These are phyloP conservation scores for Paratinospora sagittata DNA, from an alignment of 164 flowering plant species.

Conservation along the genomic window DNA sequence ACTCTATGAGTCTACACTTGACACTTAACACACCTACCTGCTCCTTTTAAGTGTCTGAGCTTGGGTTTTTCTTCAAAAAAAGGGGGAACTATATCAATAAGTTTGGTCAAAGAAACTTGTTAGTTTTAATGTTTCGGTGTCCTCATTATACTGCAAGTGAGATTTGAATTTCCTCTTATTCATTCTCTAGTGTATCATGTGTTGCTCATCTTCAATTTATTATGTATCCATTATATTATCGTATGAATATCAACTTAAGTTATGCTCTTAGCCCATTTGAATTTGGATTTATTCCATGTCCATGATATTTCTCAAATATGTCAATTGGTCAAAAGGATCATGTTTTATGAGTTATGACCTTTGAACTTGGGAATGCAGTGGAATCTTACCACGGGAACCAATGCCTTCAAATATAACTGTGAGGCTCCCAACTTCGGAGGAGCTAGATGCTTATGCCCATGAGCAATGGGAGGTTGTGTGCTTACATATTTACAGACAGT, in stretches of 20 bases:
- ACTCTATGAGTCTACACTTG: no score
- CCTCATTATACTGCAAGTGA: no score
- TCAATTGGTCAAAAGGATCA: neutral
- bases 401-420: constrained; percentile 65
- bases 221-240: neutral
- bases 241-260: neutral
- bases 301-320: neutral
- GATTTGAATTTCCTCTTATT: no score
- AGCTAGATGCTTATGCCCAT: constrained; percentile 76
- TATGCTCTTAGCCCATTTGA: neutral
- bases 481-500: constrained; percentile 10
- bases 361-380: constrained; percentile 45
- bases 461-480: constrained; percentile 90
- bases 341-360: constrained; percentile 4
- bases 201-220: neutral
- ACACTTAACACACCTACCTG: no score
- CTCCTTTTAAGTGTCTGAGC: no score
- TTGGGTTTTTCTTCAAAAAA: no score
- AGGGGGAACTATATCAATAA: no score
- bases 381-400: constrained; percentile 76
- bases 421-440: constrained; percentile 81
- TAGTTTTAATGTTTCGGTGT: no score
- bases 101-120: no score
- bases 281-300: neutral
- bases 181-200: no score